Evolutionary conservation across 2,329 filamentous ascomycete species (phyloP), one percentile per base, ranked within the genome.

Genomic region (Aspergillus neoniger): DNA sequence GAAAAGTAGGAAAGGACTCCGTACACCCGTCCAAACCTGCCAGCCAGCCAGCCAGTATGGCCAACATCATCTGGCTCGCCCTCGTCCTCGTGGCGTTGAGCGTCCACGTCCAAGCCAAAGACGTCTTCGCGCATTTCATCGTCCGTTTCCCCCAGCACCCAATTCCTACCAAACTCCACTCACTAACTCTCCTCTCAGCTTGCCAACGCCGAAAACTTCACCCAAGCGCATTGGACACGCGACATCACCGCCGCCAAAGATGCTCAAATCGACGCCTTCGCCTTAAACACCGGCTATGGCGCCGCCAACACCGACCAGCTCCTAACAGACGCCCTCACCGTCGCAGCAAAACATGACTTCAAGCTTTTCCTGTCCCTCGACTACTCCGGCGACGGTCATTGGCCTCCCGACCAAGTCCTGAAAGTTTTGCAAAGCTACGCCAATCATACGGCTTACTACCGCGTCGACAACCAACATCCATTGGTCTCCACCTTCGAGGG

Each of bases 401-500:
- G 74, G 74, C 65, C 68, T 0, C 54, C 63, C 7, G 62, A 71
- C 23, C 62, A 69, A 21, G 70, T 75, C 7, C 59, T 73, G 28
- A 52, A 63, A 0, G 61, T 64, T 2, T 63, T 77, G 9, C 62
- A 70, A 25, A 63, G 63, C 14, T 76, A 73, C 57, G 68, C 68
- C 14, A 39, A 44, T 2, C 59, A 57, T 2, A 55, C 64, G 0
- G 70, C 72, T 1, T 73, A 77, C 57, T 76, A 69, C 61, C 52
- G 51, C 7, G 60, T 65, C 12, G 61, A 70, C 9, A 50, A 25
- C 25, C 65, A 67, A 3, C 69, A 65, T 41, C 74, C 78, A 0
- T 65, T 80, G 2, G 75, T 78, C 0, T 78, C 76, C 0, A 81
- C 79, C 1, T 81, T 81, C 30, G 79, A 84, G 65, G 82, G 82